Conservation (phyloP, 345 rosid species). For the Cardamine resedifolia region DNA sequence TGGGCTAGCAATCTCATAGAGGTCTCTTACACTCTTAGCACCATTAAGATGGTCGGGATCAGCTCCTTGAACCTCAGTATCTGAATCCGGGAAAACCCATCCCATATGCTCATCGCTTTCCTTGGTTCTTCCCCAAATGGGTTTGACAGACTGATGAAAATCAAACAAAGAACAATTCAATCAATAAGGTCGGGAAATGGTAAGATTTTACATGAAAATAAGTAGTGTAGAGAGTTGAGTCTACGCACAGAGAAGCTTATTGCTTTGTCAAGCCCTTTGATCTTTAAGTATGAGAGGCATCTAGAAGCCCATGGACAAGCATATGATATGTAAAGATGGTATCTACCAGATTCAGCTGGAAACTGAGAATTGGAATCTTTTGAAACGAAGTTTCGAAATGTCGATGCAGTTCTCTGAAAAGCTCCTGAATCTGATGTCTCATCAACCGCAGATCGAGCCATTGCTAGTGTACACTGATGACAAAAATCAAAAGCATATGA, state of each 20-base stretch:
- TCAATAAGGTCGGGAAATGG: constrained; percentile 2
- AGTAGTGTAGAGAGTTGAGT: constrained; percentile 1
- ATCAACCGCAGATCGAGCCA: constrained; percentile 84
- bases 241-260: constrained; percentile 73
- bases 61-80: constrained; percentile 73
- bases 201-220: neutral
- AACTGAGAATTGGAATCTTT: constrained; percentile 62
- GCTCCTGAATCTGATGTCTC: constrained; percentile 77
- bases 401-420: constrained; percentile 72
- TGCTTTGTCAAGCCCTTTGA: constrained; percentile 80
- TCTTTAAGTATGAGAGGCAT: constrained; percentile 75
- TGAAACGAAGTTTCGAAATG: constrained; percentile 72
- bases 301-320: constrained; percentile 98
- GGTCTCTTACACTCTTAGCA: constrained; percentile 69
- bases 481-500: neutral
- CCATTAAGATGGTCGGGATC: constrained; percentile 71
- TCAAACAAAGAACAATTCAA: constrained; percentile 5
- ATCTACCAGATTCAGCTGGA: constrained; percentile 81
- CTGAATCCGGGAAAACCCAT: constrained; percentile 74
- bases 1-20: constrained; percentile 78
- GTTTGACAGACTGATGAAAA: constrained; percentile 63
- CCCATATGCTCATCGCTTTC: constrained; percentile 85
- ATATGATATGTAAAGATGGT: constrained; percentile 89
- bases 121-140: constrained; percentile 87
- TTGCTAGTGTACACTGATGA: constrained; percentile 39